Evolutionary conservation across 2,329 filamentous ascomycete genomes (phyloP).

Genomic region (Stagonosporopsis chrysanthemi): DNA sequence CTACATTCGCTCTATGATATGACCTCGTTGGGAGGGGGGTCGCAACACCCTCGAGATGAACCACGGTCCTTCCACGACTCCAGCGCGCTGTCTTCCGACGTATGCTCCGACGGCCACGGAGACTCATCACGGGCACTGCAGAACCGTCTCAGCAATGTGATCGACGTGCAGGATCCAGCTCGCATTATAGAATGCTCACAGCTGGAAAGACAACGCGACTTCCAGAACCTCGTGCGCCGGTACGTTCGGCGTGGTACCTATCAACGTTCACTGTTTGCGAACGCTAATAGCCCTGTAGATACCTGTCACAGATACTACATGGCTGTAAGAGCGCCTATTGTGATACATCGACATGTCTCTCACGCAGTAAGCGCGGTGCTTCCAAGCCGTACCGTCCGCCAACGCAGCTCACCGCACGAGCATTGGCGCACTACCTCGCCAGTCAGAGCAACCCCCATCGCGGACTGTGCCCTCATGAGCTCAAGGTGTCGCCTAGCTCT

Average conservation of each 20-base stretch:
- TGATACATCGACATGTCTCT: conserved; percentile 80
- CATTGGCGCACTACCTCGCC: conserved; percentile 80
- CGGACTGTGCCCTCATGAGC: conserved; percentile 67
- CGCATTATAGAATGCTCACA: conserved; percentile 43
- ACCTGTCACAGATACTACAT: conserved; percentile 80
- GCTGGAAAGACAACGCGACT: conserved; percentile 35
- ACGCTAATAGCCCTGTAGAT: conserved; percentile 59
- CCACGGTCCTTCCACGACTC: background rate
- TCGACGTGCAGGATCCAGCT: conserved; percentile 35
- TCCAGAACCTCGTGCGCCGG: conserved; percentile 46
- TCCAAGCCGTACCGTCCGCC: conserved; percentile 78
- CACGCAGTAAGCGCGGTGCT: conserved; percentile 72
- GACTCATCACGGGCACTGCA: conserved; percentile 3
- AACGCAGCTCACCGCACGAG: conserved; percentile 81
- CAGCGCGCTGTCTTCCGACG: background rate
- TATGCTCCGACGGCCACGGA: background rate
- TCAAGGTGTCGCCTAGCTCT: conserved; percentile 41
- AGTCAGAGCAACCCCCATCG: conserved; percentile 78
- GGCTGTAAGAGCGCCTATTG: conserved; percentile 77
- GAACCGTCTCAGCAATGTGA: conserved; percentile 13
- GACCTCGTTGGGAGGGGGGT: conserved; percentile 26
- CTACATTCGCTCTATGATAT: conserved; percentile 32
- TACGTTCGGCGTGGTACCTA: conserved; percentile 16
- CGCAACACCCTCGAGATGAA: conserved; percentile 16
- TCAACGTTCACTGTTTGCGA: background rate